Evolutionary conservation across 768 basidiomycete genomes (phyloP).

Genomic region (Fomitopsis pulvina): DNA sequence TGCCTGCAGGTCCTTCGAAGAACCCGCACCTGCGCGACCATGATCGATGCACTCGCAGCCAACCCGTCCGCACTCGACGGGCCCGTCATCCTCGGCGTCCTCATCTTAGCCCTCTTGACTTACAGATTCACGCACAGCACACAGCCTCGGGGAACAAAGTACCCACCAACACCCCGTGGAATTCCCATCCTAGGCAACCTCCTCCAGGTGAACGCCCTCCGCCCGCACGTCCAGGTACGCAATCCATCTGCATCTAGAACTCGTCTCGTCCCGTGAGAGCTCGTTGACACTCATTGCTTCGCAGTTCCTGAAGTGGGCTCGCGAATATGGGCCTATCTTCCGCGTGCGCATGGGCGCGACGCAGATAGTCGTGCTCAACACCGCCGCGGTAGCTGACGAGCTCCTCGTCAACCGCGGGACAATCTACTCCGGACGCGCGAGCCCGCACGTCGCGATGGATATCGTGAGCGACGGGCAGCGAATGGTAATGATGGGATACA

Average conservation of each 20-base stretch:
- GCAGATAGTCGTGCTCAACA: slow-evolving; percentile 17
- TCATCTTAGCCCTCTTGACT: background rate
- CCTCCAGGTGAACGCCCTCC: slow-evolving; percentile 23
- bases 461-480: slow-evolving; percentile 26
- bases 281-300: background rate
- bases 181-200: slow-evolving; percentile 28
- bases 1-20: background rate
- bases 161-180: slow-evolving; percentile 26
- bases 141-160: background rate
- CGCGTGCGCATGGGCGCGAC: slow-evolving; percentile 19
- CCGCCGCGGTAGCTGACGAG: slow-evolving; percentile 13
- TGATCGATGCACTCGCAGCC: too few species aligned
- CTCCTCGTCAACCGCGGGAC: slow-evolving; percentile 22
- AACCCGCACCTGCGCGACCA: too few species aligned
- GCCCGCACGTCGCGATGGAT: slow-evolving; percentile 25
- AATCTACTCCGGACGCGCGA: slow-evolving; percentile 22
- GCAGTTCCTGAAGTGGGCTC: slow-evolving; percentile 25
- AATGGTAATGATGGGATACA: slow-evolving; percentile 23
- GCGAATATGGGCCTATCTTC: slow-evolving; percentile 24
- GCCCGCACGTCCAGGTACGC: slow-evolving; percentile 22
- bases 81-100: background rate
- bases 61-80: background rate
- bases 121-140: background rate
- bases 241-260: background rate
- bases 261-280: background rate